phyloP scores from a whole-genome alignment of 768 basidiomycete genomes.

The Cystobasidium tubakii region DNA sequence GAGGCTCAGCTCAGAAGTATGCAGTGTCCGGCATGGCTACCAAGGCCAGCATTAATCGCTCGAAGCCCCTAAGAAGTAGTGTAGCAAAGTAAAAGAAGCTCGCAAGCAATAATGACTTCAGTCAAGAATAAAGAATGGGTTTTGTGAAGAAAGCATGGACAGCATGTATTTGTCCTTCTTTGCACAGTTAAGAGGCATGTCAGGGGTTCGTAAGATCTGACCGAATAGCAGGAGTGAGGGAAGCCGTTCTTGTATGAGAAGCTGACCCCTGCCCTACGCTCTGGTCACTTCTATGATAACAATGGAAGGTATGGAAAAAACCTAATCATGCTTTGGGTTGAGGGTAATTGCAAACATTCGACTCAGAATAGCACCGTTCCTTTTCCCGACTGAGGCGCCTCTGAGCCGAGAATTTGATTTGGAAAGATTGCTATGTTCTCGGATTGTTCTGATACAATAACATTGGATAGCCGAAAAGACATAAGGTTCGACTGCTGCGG shows the following conservation, averaged over 20 bases:
- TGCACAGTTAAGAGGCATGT: slow-evolving; percentile 1
- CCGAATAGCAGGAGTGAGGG: not conserved
- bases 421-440: too few species aligned
- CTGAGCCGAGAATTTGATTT: too few species aligned
- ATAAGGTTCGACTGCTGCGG: too few species aligned
- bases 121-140: not conserved
- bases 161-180: slow-evolving; percentile 5
- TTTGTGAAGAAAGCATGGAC: not conserved
- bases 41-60: too few species aligned
- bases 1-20: too few species aligned
- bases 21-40: too few species aligned
- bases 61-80: too few species aligned
- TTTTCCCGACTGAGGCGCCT: too few species aligned
- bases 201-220: not conserved
- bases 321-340: not conserved
- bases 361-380: too few species aligned
- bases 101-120: not conserved
- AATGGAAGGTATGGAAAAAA: not conserved
- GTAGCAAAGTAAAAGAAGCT: not conserved
- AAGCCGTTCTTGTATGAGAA: not conserved
- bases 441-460: too few species aligned
- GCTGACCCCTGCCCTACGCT: not conserved
- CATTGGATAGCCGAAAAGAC: too few species aligned
- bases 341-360: too few species aligned
- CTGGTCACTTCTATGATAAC: not conserved